Evolutionary conservation across 2,329 filamentous ascomycete genomes (phyloP).

Genomic region (Colletotrichum sp.): DNA sequence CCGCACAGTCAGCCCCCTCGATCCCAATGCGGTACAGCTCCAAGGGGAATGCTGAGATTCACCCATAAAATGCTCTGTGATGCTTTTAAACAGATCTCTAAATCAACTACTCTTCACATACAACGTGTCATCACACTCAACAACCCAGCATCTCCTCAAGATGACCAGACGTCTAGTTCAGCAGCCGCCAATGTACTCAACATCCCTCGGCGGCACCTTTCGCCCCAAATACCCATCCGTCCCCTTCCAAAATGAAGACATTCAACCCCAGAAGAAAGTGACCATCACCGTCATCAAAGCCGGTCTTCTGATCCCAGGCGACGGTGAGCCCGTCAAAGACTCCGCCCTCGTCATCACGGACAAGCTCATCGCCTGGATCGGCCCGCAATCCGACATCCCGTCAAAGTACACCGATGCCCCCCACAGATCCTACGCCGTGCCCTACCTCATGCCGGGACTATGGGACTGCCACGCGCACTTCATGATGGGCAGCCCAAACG

Average conservation of each 20-base stretch:
- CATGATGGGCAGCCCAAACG: constrained; percentile 33
- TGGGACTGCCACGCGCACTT: constrained; percentile 60
- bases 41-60: neutral
- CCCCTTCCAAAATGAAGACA: neutral
- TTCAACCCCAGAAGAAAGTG: constrained; percentile 27
- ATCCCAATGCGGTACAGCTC: neutral
- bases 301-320: constrained; percentile 51
- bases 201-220: constrained; percentile 32
- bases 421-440: constrained; percentile 37
- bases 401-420: constrained; percentile 30
- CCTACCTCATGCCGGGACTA: constrained; percentile 54
- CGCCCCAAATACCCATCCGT: neutral
- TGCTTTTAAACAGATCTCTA: neutral
- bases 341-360: constrained; percentile 43
- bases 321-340: constrained; percentile 43
- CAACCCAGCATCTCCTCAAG: neutral
- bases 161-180: constrained; percentile 10
- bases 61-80: neutral
- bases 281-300: constrained; percentile 28
- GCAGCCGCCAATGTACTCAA: constrained; percentile 28
- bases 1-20: neutral
- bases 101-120: neutral
- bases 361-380: constrained; percentile 45
- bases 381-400: constrained; percentile 32
- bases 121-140: neutral